Base-by-base conservation (phyloP, 768 basidiomycete species). In the Hirschioporus abietinus region DNA sequence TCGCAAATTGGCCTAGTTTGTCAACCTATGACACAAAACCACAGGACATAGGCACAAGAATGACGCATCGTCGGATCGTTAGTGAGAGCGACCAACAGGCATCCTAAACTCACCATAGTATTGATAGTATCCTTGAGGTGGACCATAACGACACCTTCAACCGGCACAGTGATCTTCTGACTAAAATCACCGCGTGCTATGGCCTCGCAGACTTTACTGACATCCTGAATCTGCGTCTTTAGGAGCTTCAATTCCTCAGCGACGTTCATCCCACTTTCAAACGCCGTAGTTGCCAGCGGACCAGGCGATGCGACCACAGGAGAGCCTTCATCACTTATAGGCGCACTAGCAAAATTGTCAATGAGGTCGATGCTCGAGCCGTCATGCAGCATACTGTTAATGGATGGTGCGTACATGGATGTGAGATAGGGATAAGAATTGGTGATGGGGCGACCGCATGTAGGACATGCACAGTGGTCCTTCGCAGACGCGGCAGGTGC, bases 161-260 rank as follows among this genome's bases (percentile, higher is more conserved):
- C 91, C 15, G 86, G 86, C 20, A 91, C 90, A 25, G 88, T 88
- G 66, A 92, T 91, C 78, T 91, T 90, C 75, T 91, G 87, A 63
- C 87, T 88, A 65, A 92, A 74, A 71, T 92, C 90, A 8, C 91
- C 91, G 4, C 83, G 80, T 1, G 90, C 91, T 63, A 92, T 90
- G 18, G 91, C 91, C 73, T 90, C 89, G 75, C 91, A 92, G 35
- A 92, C 91, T 34, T 90, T 80, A n/a, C 90, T 90, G 62, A 92
- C 89, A 71, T 92, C 82, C 78, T 92, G 89, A 0, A 94, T 91
- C 78, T 94, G 93, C 25, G 91, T 90, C 75, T 92, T 92, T 66
- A 95, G 83, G 36, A 93, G 76, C 70, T 84, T 84, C 35, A 94
- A 82, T 77, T 95, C 92, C 74, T 92, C 87, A 15, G 88, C 85